Conservation (phyloP, 1,284 basidiomycete genomes). For the Ceratobasidium sp. region DNA sequence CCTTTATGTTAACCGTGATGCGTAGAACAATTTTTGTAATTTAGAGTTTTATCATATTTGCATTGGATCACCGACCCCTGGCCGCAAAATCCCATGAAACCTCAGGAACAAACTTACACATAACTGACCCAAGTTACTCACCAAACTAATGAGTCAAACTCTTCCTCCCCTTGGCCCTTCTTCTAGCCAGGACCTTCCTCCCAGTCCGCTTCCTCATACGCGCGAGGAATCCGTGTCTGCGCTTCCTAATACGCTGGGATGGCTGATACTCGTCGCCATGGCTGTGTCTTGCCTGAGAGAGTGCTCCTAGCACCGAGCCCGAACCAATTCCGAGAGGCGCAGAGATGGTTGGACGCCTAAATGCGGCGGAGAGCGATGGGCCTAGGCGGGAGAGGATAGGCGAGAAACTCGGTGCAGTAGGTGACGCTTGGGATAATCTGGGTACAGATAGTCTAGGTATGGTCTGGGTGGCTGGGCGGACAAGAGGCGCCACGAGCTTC, state of each 20-base stretch:
- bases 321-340: slow-evolving; percentile 3
- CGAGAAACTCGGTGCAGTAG: slow-evolving; percentile 9
- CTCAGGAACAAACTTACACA: neutral
- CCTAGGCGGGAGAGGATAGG: slow-evolving; percentile 39
- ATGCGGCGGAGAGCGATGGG: slow-evolving; percentile 17
- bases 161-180: slow-evolving; percentile 65
- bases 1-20: slow-evolving; percentile 35
- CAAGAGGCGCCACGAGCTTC: neutral
- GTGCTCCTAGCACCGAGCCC: slow-evolving; percentile 40
- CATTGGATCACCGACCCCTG: neutral
- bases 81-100: neutral
- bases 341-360: slow-evolving; percentile 9
- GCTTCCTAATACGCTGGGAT: slow-evolving; percentile 83
- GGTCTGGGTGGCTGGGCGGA: too few relatives aligned
- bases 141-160: slow-evolving; percentile 60
- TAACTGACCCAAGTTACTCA: neutral
- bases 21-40: slow-evolving; percentile 8
- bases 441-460: too few relatives aligned
- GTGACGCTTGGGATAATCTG: slow-evolving; percentile 1
- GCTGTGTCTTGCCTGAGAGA: slow-evolving; percentile 46
- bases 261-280: slow-evolving; percentile 83
- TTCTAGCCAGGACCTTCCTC: slow-evolving; percentile 64
- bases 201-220: slow-evolving; percentile 68
- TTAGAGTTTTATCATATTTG: too few relatives aligned
- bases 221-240: slow-evolving; percentile 84